Evolutionary conservation across 2,329 filamentous ascomycete species (phyloP), one percentile per base, ranked within the genome.

Genomic region (Cladophialophora bantiana): DNA sequence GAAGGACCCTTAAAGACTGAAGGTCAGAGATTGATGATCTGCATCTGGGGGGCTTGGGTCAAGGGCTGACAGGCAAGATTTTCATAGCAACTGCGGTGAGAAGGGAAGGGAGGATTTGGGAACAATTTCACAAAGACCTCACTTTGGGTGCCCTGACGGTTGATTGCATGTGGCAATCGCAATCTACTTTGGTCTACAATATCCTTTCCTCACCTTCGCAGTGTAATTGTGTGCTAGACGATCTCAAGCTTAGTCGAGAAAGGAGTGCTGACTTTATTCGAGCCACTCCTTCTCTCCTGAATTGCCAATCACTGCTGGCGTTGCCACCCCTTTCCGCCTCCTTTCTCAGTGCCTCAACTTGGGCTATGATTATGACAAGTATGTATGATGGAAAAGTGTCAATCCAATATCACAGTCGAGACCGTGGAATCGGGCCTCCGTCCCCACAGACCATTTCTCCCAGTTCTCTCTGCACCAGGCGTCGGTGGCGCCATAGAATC

Each of bases 261-360:
- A 48, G 38, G 57, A 42, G 40, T 36, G 57, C 55, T 42, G 62
- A 59, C 56, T 58, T 54, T 45, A 20, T 50, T 54, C 62, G 45
- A 59, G 54, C 26, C 45, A 32, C 54, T 58, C 38, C 32, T 57
- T 4, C 13, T 26, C 36, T 50, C 26, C 36, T 48, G 18, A 18
- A 56, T 31, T 26, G 40, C 13, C 34, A 20, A 40, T 40, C 35
- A 7, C 12, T 42, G 45, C 45, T 50, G 45, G 18, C 45, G 35
- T 26, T 59, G 57, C 57, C 42, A 35, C 57, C 57, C 57, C 42
- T 52, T 36, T 13, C 18, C 18, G 15, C 40, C 34, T 42, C 15
- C 42, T 20, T 50, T 32, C 32, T 10, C 26, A 31, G n/a, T 26
- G 36, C 31, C 31, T 48, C 40, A 48, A 26, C 20, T 18, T 48